A percentile compares a stretch with the other conserved stretches of the same genome.
Conservation (phyloP, 2,329 filamentous ascomycete species). For the Aspergillus candidus region DNA sequence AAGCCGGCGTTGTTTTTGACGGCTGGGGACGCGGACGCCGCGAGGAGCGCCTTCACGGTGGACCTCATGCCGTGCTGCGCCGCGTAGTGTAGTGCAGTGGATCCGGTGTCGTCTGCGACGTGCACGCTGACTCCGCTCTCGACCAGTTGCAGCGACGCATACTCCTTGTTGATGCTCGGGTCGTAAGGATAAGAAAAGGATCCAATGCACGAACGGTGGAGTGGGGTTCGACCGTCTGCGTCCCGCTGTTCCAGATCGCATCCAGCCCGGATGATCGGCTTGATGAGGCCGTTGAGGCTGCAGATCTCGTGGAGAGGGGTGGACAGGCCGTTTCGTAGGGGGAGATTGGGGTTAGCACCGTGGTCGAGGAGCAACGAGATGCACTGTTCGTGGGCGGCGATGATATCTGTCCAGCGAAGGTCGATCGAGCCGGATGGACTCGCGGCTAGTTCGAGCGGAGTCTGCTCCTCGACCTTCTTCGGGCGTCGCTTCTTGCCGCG, state of each 20-base stretch:
- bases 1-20: neutral
- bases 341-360: constrained; percentile 1
- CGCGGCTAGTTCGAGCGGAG: neutral
- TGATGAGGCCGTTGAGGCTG: neutral
- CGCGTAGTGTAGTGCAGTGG: constrained; percentile 1
- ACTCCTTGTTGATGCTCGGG: no score
- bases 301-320: constrained; percentile 4
- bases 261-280: neutral
- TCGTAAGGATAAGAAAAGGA: no score
- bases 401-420: no score
- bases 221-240: neutral
- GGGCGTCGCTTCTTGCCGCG: neutral
- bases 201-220: constrained; percentile 1
- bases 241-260: constrained; percentile 1
- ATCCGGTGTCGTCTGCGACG: neutral
- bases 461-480: neutral
- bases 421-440: no score
- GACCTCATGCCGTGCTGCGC: neutral
- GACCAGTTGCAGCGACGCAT: no score
- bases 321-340: neutral
- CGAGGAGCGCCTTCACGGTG: neutral
- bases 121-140: no score
- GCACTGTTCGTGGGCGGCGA: neutral
- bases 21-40: neutral
- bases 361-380: constrained; percentile 3